Conservation (phyloP, 306 rosid species). For the Gastrolobium bilobum region DNA sequence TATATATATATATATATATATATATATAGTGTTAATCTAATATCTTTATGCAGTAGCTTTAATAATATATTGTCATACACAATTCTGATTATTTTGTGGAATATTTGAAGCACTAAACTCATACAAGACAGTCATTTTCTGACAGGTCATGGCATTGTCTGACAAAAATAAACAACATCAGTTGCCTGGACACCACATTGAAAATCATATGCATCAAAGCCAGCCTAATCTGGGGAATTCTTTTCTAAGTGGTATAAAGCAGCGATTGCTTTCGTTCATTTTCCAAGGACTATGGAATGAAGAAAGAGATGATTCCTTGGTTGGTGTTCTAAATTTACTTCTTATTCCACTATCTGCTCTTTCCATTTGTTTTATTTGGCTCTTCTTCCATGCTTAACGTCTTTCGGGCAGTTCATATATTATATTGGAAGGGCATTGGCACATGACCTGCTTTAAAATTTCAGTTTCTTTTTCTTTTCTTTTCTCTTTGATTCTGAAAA, state of each 20-base stretch:
- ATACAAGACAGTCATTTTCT: slow-evolving; percentile 48
- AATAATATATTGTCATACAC: not conserved
- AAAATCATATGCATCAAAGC: slow-evolving; percentile 63
- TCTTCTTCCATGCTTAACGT: not conserved
- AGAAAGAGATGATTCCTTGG: slow-evolving; percentile 83
- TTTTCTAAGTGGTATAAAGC: slow-evolving; percentile 89
- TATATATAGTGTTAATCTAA: slow-evolving; percentile 12
- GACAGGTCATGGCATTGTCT: slow-evolving; percentile 65
- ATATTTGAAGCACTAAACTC: slow-evolving; percentile 50
- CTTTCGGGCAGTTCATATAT: slow-evolving; percentile 19
- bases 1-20: not conserved
- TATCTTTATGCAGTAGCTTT: slow-evolving; percentile 6
- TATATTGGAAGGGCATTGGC: slow-evolving; percentile 36
- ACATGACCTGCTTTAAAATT: slow-evolving; percentile 22
- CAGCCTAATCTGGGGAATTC: slow-evolving; percentile 60
- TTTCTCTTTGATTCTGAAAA: not conserved
- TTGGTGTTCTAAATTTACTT: slow-evolving; percentile 59
- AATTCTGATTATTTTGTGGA: slow-evolving; percentile 43
- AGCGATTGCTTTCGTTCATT: slow-evolving; percentile 93
- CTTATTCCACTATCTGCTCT: slow-evolving; percentile 37
- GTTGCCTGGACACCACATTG: slow-evolving; percentile 59
- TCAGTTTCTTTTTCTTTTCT: slow-evolving; percentile 5
- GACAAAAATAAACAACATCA: slow-evolving; percentile 62
- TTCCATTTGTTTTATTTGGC: slow-evolving; percentile 36
- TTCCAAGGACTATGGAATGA: slow-evolving; percentile 88